Base-by-base conservation (phyloP, 176 grass and related monocot species). In the Triticum monococcum region DNA sequence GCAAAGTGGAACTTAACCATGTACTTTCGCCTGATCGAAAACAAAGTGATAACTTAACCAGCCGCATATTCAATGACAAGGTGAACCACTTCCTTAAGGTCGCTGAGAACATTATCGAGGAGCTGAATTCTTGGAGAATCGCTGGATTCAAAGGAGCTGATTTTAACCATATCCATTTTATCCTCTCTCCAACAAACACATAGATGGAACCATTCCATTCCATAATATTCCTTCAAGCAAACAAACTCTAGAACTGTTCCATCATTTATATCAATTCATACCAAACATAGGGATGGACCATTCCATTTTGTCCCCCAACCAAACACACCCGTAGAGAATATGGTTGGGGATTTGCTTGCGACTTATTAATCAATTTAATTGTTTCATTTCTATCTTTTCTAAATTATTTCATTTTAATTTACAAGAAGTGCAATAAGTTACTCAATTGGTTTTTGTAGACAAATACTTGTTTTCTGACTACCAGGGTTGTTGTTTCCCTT, bases 401-500 rank as follows among this genome's bases (percentile, higher is more conserved):
- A 33, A 71, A 22, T 43, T 77, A 7, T 57, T 59, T 43, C 33
- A 25, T 88, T 67, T 83, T 52, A 8, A 22, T 74, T 50, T 78
- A 56, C 76, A 84, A 9, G 26, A 46, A 83, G 64, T 45, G 64
- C 69, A 83, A 36, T 24, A 38, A 18, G 25, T 74, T 54, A 83
- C 41, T 8, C 5, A 18, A 54, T 70, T 62, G 9, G 16, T 79
- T 84, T 60, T n/a, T 28, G 33, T 35, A 36, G 46, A 77, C 33
- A 12, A 67, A 77, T 83, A 0, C 9, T 17, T 61, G 69, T 83
- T 33, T 64, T 64, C 7, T 30, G n/a, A 79, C 28, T 63, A 48
- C 26, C 45, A 56, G 41, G 56, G 18, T 54, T 17, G 71, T 75
- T 75, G 4, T 31, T 64, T 48, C 59, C 18, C 25, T 64, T 18